Evolutionary conservation across 2,329 filamentous ascomycete genomes (phyloP).

Genomic region (Arthrocladium fulminans): DNA sequence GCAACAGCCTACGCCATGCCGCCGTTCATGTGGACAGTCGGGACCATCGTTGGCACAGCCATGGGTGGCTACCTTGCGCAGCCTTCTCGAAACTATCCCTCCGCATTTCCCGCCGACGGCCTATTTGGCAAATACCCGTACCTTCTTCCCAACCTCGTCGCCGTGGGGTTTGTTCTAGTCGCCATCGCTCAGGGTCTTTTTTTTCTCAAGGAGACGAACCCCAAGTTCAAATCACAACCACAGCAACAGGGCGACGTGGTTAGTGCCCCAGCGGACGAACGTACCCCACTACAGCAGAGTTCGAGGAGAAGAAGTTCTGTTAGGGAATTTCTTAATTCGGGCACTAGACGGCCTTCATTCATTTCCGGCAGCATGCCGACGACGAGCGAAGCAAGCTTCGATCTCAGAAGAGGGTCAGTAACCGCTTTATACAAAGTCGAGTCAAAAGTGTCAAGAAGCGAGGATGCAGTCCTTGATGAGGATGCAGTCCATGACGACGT

Average conservation of each 20-base stretch:
- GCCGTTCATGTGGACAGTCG: slow-evolving; percentile 20
- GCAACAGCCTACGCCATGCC: slow-evolving; percentile 18
- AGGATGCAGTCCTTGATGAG: slow-evolving; percentile 7
- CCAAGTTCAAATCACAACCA: not conserved
- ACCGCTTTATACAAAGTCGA: not conserved
- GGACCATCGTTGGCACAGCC: slow-evolving; percentile 17
- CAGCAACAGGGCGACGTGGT: not conserved
- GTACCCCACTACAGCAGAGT: slow-evolving; percentile 10
- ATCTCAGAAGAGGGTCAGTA: slow-evolving; percentile 14
- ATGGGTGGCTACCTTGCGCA: slow-evolving; percentile 19
- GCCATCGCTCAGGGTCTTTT: slow-evolving; percentile 18
- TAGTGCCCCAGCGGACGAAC: slow-evolving; percentile 10
- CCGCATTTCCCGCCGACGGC: slow-evolving; percentile 14
- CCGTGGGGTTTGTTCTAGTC: slow-evolving; percentile 12
- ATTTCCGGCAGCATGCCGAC: slow-evolving; percentile 10
- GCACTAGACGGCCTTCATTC: slow-evolving; percentile 3
- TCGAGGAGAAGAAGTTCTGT: not conserved
- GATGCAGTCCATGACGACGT: slow-evolving; percentile 6
- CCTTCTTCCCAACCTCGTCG: slow-evolving; percentile 19
- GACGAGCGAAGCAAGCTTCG: slow-evolving; percentile 13
- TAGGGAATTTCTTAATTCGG: not conserved
- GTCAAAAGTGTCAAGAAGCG: not conserved
- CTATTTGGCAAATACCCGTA: slow-evolving; percentile 21
- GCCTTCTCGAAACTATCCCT: slow-evolving; percentile 16
- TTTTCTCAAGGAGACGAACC: slow-evolving; percentile 20